Conservation (phyloP, 768 basidiomycete genomes). For the Boletus rex-veris region DNA sequence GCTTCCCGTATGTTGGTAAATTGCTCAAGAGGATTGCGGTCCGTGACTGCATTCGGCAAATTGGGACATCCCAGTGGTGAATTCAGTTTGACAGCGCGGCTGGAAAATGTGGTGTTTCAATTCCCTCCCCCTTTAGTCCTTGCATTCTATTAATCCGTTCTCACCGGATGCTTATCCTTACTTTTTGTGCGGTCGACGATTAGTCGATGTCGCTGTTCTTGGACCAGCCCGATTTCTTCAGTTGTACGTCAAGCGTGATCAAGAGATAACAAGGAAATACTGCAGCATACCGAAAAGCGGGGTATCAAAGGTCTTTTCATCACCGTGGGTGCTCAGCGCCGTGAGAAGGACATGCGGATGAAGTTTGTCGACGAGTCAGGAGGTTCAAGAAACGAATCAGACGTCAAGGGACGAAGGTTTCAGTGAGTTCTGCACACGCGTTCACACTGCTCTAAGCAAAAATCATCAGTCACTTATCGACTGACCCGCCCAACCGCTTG, state of each 20-base stretch:
- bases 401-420: slow-evolving; percentile 59
- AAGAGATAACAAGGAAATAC: slow-evolving; percentile 77
- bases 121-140: no score
- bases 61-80: no score
- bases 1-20: no score
- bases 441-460: slow-evolving; percentile 30
- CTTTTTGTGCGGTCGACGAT: slow-evolving; percentile 93
- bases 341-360: slow-evolving; percentile 94
- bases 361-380: slow-evolving; percentile 74
- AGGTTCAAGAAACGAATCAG: slow-evolving; percentile 24
- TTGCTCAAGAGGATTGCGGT: no score
- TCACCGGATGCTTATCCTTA: slow-evolving; percentile 87
- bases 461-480: slow-evolving; percentile 40
- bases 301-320: slow-evolving; percentile 91
- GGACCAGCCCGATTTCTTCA: slow-evolving; percentile 83
- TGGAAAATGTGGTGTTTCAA: no score
- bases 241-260: slow-evolving; percentile 84
- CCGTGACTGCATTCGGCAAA: no score
- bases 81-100: no score
- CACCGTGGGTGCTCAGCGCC: slow-evolving; percentile 89
- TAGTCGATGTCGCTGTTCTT: slow-evolving; percentile 74
- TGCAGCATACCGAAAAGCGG: slow-evolving; percentile 81
- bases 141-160: slow-evolving; percentile 29
- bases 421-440: slow-evolving; percentile 42
- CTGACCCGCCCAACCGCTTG: slow-evolving; percentile 51